phyloP scores from a whole-genome alignment of 2,329 filamentous ascomycete genomes.

The Emericellopsis atlantica region DNA sequence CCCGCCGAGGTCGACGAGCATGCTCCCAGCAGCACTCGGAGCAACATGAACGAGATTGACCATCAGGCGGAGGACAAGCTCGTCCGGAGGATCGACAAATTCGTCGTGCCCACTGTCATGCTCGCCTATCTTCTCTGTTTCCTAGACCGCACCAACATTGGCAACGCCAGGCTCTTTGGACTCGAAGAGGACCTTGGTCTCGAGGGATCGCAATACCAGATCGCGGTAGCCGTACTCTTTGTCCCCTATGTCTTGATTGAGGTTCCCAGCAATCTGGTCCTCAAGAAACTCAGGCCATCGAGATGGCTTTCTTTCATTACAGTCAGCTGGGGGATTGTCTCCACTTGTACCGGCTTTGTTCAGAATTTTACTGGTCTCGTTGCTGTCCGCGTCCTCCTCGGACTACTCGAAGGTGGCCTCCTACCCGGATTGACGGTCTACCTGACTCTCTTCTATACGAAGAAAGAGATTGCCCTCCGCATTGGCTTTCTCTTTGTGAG shows the following conservation, averaged over 20 bases:
- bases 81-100: conserved; percentile 50
- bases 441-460: conserved; percentile 66
- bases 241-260: conserved; percentile 52
- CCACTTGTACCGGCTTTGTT: conserved; percentile 57
- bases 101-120: conserved; percentile 56
- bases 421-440: conserved; percentile 60
- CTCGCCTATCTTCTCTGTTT: conserved; percentile 64
- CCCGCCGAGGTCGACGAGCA: too few relatives aligned
- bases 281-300: conserved; percentile 50
- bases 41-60: too few relatives aligned
- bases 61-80: conserved; percentile 33
- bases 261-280: conserved; percentile 50
- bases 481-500: conserved; percentile 63
- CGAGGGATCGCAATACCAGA: conserved; percentile 53
- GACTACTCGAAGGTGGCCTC: conserved; percentile 55
- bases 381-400: conserved; percentile 57
- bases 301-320: conserved; percentile 55
- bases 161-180: conserved; percentile 55
- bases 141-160: conserved; percentile 64
- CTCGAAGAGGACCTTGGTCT: conserved; percentile 52
- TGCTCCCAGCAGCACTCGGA: too few relatives aligned
- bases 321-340: conserved; percentile 51
- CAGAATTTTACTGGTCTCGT: conserved; percentile 52
- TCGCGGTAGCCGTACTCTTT: conserved; percentile 54
- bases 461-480: conserved; percentile 57